These are phyloP conservation scores for Ambrosia hybrid DNA, from an alignment of 140 eudicot species.

Conservation along the genomic window DNA sequence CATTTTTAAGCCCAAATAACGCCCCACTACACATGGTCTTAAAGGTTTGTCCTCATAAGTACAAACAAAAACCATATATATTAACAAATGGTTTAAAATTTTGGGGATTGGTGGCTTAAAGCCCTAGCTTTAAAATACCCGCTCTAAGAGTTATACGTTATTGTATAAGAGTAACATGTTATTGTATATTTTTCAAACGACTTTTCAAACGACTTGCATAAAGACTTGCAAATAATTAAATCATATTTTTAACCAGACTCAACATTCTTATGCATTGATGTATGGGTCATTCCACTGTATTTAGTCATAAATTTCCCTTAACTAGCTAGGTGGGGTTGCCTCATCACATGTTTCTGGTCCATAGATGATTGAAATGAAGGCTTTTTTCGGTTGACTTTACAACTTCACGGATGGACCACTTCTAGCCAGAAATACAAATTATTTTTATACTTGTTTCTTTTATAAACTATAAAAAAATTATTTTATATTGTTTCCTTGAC, in stretches of 20 bases:
- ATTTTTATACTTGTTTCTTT: too few relatives aligned
- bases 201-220: neutral
- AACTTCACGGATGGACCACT: neutral
- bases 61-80: too few relatives aligned
- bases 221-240: neutral
- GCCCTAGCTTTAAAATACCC: too few relatives aligned
- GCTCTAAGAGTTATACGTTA: neutral
- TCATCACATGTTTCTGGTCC: neutral
- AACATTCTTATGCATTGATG: neutral
- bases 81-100: too few relatives aligned
- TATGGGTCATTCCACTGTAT: too few relatives aligned
- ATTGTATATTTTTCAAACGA: neutral
- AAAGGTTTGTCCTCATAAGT: too few relatives aligned
- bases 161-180: neutral
- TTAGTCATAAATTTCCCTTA: neutral
- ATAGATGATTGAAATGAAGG: neutral
- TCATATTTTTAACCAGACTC: neutral
- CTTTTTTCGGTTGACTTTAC: neutral
- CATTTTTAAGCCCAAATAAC: too few relatives aligned
- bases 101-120: too few relatives aligned
- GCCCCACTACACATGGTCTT: too few relatives aligned
- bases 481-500: too few relatives aligned
- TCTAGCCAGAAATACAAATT: neutral
- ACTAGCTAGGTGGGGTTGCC: conserved; percentile 13
- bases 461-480: too few relatives aligned